Conservation (phyloP, 139 green algal species). For the Volvox reticuliferus region DNA sequence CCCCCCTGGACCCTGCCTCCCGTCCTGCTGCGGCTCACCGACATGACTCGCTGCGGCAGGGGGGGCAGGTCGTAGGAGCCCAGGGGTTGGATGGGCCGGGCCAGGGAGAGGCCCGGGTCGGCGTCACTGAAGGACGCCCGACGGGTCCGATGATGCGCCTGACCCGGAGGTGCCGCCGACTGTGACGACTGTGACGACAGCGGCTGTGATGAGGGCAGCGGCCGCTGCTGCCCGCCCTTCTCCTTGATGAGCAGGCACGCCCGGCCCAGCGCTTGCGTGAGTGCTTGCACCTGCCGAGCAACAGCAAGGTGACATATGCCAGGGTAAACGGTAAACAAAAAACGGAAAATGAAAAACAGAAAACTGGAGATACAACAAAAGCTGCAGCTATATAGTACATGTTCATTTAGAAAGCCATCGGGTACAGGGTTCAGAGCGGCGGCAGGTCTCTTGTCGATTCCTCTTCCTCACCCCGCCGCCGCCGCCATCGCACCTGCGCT, state of each 20-base stretch:
- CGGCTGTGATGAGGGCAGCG: no score
- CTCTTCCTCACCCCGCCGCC: neutral
- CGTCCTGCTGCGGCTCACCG: no score
- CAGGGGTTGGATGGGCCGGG: neutral
- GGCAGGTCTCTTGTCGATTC: neutral
- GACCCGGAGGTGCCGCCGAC: neutral
- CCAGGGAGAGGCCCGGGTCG: neutral
- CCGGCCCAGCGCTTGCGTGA: constrained; percentile 25
- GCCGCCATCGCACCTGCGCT: constrained; percentile 24
- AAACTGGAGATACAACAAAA: no score
- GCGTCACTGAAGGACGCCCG: constrained; percentile 25
- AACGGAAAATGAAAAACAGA: no score
- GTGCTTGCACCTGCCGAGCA: neutral
- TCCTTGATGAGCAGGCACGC: neutral
- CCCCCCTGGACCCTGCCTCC: neutral
- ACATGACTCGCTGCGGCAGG: neutral
- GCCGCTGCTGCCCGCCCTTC: no score
- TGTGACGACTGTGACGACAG: no score
- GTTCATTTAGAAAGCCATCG: no score
- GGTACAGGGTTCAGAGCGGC: no score
- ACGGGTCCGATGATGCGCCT: neutral
- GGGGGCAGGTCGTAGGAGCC: neutral
- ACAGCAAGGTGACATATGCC: no score
- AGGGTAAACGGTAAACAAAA: no score
- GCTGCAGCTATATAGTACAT: no score